Base-by-base conservation (phyloP, 306 rosid genomes). In the Glycine latifolia region DNA sequence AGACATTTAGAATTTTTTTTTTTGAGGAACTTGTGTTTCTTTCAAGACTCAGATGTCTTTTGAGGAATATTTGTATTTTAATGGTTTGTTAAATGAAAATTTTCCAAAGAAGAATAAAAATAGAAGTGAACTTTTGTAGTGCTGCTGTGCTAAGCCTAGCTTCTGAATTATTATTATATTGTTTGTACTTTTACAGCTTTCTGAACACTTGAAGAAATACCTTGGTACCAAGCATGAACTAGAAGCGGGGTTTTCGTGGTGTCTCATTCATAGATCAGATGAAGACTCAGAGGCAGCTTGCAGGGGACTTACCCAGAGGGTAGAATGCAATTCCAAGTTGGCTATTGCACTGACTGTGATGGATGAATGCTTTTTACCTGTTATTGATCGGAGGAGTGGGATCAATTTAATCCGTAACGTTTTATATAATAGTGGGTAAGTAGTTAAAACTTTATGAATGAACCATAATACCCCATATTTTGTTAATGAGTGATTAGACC, bases 351-450 rank as follows among this genome's bases (percentile, higher is more conserved):
- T 89, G 82, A 87, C 92, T 55, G 93, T 94, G 79, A 90, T 94
- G 98, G 92, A 94, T 78, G 98, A 94, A 80, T 94, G 98, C 72
- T 94, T 94, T 88, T 87, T 94, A 86, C 97, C 97, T 3, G 81
- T 92, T 86, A 86, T 91, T 85, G 98, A 94, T 77, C 73, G 97
- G 86, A 92, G 98, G 88, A 94, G 97, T 80, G 95, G 98, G 77
- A 86, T 94, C 89, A 94, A 87, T 80, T 74, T 91, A 83, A 92
- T 94, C 79, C 97, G 85, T 69, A 91, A 92, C 71, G 95, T 92
- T 75, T 88, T 94, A 50, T 91, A 90, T 67, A 94, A 92, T 85
- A 87, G 85, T 86, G 91, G 98, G 98, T 94, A 88, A 89, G 97
- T 47, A 61, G 46, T 44, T 35, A 13, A 53, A 75, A 48, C 17